Conservation (phyloP, 2,329 filamentous ascomycete genomes). For the Penicillium sp. region DNA sequence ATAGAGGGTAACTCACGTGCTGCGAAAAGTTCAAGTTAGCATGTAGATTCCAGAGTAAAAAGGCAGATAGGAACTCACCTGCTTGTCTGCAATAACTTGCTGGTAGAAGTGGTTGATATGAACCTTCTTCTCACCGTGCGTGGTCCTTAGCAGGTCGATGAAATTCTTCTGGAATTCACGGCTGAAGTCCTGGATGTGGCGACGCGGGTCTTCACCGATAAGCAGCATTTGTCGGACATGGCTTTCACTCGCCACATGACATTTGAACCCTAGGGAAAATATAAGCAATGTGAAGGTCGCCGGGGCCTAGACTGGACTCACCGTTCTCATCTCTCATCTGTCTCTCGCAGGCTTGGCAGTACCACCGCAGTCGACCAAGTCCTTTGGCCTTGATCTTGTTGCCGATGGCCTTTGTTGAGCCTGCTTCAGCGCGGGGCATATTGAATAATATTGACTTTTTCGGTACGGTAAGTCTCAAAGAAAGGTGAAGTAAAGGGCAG, state of each 20-base stretch:
- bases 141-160: slow-evolving; percentile 67
- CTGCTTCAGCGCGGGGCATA: slow-evolving; percentile 90
- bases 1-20: not conserved
- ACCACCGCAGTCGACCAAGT: slow-evolving; percentile 79
- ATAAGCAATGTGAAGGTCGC: not conserved
- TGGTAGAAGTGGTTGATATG: slow-evolving; percentile 93
- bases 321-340: slow-evolving; percentile 79
- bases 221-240: slow-evolving; percentile 87
- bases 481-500: not conserved
- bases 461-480: not conserved
- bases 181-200: slow-evolving; percentile 75
- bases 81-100: slow-evolving; percentile 79
- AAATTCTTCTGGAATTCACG: slow-evolving; percentile 79
- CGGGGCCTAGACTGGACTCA: not conserved
- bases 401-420: slow-evolving; percentile 80
- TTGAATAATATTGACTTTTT: slow-evolving; percentile 30
- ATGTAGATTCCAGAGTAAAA: not conserved
- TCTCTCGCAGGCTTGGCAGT: slow-evolving; percentile 75
- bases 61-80: slow-evolving; percentile 33
- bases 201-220: slow-evolving; percentile 80
- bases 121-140: slow-evolving; percentile 85
- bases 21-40: no score
- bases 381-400: slow-evolving; percentile 78
- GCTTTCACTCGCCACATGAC: slow-evolving; percentile 73
- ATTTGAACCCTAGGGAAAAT: slow-evolving; percentile 58